Base-by-base conservation (phyloP, 1,284 basidiomycete species). In the Phylloporus sp. region DNA sequence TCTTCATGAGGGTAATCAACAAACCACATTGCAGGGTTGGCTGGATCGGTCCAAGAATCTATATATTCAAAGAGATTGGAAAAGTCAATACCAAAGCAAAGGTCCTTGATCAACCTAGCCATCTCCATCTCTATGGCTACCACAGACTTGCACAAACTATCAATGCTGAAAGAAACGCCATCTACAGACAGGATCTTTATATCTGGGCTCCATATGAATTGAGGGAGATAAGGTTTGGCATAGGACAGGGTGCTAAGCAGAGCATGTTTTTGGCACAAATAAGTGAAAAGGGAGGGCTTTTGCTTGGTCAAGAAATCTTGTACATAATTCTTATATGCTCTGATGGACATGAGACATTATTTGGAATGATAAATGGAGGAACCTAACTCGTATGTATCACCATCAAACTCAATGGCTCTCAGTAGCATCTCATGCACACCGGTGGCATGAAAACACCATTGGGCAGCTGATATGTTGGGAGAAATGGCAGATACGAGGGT, bases 201-300 rank as follows among this genome's bases (percentile, higher is more conserved):
- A 0, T 0, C 7, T 0, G 32, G 0, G 1, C 66, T 13, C 58
- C 64, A 65, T 17, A 44, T 62, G 22, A 65, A 65, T 2, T 62
- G 64, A 2, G 64, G 64, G 2, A 66, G 58, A 0, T 47, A 39
- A 5, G 64, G 64, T 20, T 66, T 52, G 0, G 3, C 1, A 13
- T 66, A 66, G 1, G 64, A 31, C 3, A 66, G 6, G 0, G 55
- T 20, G 26, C 59, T 66, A 1, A 66, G 2, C 17, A 37, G 37
- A 0, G 44, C 34, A 31, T 58, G 56, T n/a, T 66, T 66, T 18
- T 66, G 64, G 0, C 53, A 31, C 10, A 66, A 3, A 3, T 62
- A 66, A 1, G 56, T 40, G 13, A 66, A 66, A 7, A 62, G 50
- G 7, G 18, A 12, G 0, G 58, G 59, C 0, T 11, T 8, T 0